These are phyloP conservation scores for Stereum hirsutum DNA, from an alignment of 1,284 basidiomycete species.

Conservation along the genomic window DNA sequence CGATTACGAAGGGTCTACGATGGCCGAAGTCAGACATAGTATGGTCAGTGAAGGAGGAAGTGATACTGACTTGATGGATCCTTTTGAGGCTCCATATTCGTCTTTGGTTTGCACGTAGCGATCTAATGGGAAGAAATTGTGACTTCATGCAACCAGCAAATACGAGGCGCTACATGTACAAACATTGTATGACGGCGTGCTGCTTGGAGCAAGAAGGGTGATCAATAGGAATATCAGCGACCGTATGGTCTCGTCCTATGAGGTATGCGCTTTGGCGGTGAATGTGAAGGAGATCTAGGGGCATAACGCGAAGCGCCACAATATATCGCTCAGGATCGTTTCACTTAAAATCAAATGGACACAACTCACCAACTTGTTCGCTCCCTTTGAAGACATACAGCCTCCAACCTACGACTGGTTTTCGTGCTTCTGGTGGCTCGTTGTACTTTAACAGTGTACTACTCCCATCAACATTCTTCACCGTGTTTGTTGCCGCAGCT, in stretches of 20 bases:
- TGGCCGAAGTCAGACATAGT: too few relatives aligned
- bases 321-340: not conserved
- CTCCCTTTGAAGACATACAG: conserved; percentile 95
- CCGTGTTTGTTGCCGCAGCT: conserved; percentile 91
- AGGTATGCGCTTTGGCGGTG: conserved; percentile 92
- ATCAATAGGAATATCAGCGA: conserved; percentile 86
- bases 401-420: conserved; percentile 85
- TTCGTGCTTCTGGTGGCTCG: conserved; percentile 95
- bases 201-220: conserved; percentile 99
- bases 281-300: conserved; percentile 79
- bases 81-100: conserved; percentile 78
- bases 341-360: not conserved
- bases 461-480: conserved; percentile 62
- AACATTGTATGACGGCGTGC: conserved; percentile 94
- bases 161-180: conserved; percentile 17
- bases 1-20: conserved; percentile 85
- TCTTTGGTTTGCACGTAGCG: conserved; percentile 81
- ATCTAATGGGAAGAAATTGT: too few relatives aligned
- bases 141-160: conserved; percentile 31
- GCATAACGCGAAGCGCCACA: not conserved
- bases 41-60: too few relatives aligned
- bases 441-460: conserved; percentile 96
- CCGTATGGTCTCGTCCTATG: conserved; percentile 81
- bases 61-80: conserved; percentile 65
- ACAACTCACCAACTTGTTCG: conserved; percentile 78